Evolutionary conservation across 2,329 filamentous ascomycete species (phyloP), one percentile per base, ranked within the genome.

Genomic region (Ilyonectria robusta): DNA sequence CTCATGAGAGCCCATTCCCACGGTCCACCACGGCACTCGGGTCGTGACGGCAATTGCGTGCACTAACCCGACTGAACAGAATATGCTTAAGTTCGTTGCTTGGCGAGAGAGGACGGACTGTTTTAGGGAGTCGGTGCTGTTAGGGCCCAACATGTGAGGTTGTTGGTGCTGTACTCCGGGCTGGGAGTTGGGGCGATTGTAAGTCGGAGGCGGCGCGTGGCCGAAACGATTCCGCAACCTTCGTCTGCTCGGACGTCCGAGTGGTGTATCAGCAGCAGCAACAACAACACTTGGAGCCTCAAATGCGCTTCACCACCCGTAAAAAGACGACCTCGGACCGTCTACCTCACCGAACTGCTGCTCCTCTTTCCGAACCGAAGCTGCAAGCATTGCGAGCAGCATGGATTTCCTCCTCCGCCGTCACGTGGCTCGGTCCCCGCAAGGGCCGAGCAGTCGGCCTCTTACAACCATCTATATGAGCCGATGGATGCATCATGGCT

Each of bases 351-450:
- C 46, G 63, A 66, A 62, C 55, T 51, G 53, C 58, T 58, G 57
- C 59, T 37, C 58, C 31, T 46, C 46, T 57, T 65, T 50, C 62
- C 62, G 62, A 56, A 37, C 55, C 51, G 58, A 57, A 46, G 26
- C 50, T 60, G 53, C 57, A 55, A 60, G 50, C 44, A 35, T 51
- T 55, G 23, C 55, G 17, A 57, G 44, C 51, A 51, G 51, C 51
- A 56, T 57, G 59, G 57, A 35, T 61, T 51, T 61, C 63, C 46
- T 55, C 56, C 63, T 61, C 63, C 46, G 53, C 51, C 63, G 53
- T 66, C 63, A 66, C 63, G 63, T 66, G 63, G 63, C 63, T 66
- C 63, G 63, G 63, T 66, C 63, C 63, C 63, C 63, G 63, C 63
- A 54, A 66, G 57, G 58, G 40, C 63, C 63, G 63, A 66, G 63